Evolutionary conservation across 306 rosid genomes (phyloP).

Genomic region (Quercus suber): DNA sequence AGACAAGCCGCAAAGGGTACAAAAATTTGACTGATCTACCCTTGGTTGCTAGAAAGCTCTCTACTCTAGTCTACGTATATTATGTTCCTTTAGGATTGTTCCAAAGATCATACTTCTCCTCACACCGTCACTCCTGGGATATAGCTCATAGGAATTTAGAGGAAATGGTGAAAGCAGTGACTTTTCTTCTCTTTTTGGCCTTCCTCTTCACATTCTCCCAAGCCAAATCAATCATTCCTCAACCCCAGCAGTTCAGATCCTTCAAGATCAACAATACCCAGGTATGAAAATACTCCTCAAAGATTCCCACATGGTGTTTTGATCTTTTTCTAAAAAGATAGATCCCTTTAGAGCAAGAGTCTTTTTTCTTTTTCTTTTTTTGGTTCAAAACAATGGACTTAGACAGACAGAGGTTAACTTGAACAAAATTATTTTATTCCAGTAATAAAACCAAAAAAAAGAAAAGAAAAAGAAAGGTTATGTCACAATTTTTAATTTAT

Average conservation of each 20-base stretch:
- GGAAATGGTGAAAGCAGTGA: constrained; percentile 15
- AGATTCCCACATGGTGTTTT: neutral
- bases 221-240: constrained; percentile 26
- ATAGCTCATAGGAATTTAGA: neutral
- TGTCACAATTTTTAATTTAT: no score
- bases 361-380: no score
- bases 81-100: neutral
- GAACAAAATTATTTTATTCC: no score
- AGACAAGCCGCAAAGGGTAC: neutral
- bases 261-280: constrained; percentile 40
- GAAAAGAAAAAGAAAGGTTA: no score
- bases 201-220: constrained; percentile 29
- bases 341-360: no score
- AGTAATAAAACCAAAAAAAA: no score
- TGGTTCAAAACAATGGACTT: no score
- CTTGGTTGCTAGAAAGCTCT: neutral
- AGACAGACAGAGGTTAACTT: neutral
- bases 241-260: constrained; percentile 39
- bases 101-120: neutral
- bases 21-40: neutral
- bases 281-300: constrained; percentile 10
- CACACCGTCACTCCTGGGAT: neutral
- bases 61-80: neutral
- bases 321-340: no score
- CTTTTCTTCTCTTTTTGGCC: constrained; percentile 26